Evolutionary conservation across 2,329 filamentous ascomycete species (phyloP).

Genomic region (Emergomyces pasteurianus): DNA sequence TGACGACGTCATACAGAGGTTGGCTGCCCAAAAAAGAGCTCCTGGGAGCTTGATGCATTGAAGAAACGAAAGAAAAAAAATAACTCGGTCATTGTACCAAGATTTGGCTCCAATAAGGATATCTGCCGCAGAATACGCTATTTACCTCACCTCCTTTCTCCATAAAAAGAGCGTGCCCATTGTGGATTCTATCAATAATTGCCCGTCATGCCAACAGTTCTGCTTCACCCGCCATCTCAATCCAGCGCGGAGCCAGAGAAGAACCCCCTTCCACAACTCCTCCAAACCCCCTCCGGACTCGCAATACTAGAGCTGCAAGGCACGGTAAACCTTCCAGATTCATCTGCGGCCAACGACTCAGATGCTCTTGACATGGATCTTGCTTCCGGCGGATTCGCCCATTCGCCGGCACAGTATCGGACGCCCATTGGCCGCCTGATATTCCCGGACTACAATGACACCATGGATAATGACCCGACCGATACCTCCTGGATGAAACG

Average conservation of each 20-base stretch:
- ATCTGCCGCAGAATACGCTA: neutral
- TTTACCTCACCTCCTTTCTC: neutral
- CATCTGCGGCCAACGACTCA: constrained; percentile 18
- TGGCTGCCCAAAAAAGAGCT: neutral
- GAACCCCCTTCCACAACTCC: constrained; percentile 63
- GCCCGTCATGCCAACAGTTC: constrained; percentile 30
- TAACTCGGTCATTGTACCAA: neutral
- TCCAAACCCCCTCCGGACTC: constrained; percentile 80
- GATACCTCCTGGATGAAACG: constrained; percentile 73
- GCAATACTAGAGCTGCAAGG: constrained; percentile 90
- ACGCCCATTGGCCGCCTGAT: constrained; percentile 59
- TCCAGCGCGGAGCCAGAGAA: neutral
- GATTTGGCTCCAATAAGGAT: neutral
- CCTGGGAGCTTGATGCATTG: neutral
- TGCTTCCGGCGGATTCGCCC: constrained; percentile 7
- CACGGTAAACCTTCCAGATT: constrained; percentile 61
- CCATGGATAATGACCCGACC: constrained; percentile 22
- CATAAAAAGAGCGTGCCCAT: neutral
- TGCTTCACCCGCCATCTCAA: constrained; percentile 21
- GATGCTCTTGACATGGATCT: constrained; percentile 14
- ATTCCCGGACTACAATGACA: constrained; percentile 61
- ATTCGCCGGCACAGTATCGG: constrained; percentile 17
- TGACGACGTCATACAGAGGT: neutral
- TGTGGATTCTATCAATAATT: neutral
- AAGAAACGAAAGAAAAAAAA: neutral